Percentiles rank a stretch among this genome's conserved stretches.
These are phyloP conservation scores for Austroboletus olivaceoglutinosus DNA, from an alignment of 1,284 basidiomycete species.

Conservation along the genomic window DNA sequence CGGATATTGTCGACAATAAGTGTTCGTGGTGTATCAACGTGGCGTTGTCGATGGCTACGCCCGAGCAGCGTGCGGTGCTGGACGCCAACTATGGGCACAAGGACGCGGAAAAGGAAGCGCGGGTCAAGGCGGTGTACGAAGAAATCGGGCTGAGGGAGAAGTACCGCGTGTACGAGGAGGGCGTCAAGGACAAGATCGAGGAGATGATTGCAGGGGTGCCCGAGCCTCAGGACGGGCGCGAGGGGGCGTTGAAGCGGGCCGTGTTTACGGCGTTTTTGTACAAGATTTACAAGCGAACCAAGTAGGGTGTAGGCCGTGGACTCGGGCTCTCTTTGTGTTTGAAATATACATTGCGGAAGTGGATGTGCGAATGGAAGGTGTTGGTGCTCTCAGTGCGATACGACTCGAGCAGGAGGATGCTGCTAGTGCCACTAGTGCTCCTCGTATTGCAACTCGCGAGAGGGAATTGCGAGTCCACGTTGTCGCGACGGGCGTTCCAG, in stretches of 20 bases:
- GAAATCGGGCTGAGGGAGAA: constrained; percentile 56
- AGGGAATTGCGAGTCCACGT: too few relatives aligned
- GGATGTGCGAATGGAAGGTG: too few relatives aligned
- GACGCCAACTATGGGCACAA: constrained; percentile 91
- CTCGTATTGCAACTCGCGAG: too few relatives aligned
- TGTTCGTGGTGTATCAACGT: constrained; percentile 97
- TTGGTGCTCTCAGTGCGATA: too few relatives aligned
- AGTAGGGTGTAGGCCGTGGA: too few relatives aligned
- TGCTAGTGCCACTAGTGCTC: too few relatives aligned
- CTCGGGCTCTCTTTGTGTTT: too few relatives aligned
- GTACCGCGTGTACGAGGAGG: constrained; percentile 69
- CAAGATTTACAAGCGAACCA: constrained; percentile 58
- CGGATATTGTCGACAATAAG: constrained; percentile 99
- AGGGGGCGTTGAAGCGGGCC: constrained; percentile 56
- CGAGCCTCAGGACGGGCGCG: constrained; percentile 36
- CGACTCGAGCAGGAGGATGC: too few relatives aligned
- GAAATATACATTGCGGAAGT: too few relatives aligned
- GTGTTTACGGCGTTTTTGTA: constrained; percentile 72
- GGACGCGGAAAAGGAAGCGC: constrained; percentile 51
- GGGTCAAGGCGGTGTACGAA: constrained; percentile 70
- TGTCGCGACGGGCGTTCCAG: too few relatives aligned
- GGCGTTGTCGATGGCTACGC: constrained; percentile 67
- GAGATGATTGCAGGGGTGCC: constrained; percentile 60
- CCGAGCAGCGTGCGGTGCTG: constrained; percentile 56
- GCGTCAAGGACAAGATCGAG: constrained; percentile 57